These are phyloP conservation scores for Colletotrichum tofieldiae DNA, from an alignment of 2,329 filamentous ascomycete genomes.

Conservation along the genomic window DNA sequence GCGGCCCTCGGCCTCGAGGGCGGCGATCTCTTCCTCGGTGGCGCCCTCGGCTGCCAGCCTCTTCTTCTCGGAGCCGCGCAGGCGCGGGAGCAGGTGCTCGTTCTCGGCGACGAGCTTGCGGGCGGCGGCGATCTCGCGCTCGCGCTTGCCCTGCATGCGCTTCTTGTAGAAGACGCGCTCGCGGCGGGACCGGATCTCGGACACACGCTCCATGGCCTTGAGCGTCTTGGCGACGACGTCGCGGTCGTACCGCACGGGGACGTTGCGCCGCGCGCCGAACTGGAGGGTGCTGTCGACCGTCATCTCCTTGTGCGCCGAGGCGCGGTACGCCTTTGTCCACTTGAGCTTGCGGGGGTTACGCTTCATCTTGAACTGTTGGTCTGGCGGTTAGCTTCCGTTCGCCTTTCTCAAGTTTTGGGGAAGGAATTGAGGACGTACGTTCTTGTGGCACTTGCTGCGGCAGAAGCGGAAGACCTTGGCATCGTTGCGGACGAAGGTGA, in stretches of 20 bases:
- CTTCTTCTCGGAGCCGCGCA: conserved; percentile 75
- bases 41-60: conserved; percentile 66
- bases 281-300: conserved; percentile 94
- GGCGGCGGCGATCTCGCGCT: conserved; percentile 83
- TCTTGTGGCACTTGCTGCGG: conserved; percentile 72
- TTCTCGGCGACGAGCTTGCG: conserved; percentile 92
- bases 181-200: conserved; percentile 85
- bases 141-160: conserved; percentile 92
- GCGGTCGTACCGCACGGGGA: conserved; percentile 95
- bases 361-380: conserved; percentile 89
- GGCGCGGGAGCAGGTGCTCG: conserved; percentile 88
- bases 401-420: neutral
- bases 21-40: conserved; percentile 64
- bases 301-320: conserved; percentile 79
- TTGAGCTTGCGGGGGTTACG: conserved; percentile 96
- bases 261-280: conserved; percentile 93
- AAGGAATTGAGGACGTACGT: conserved; percentile 56
- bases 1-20: conserved; percentile 59
- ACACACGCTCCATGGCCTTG: conserved; percentile 91
- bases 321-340: conserved; percentile 96
- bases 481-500: conserved; percentile 60
- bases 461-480: conserved; percentile 72
- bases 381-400: conserved; percentile 7
- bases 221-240: conserved; percentile 90
- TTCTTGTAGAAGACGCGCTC: conserved; percentile 96